Evolutionary conservation across 768 basidiomycete genomes (phyloP).

Genomic region (Termitomyces sp.): DNA sequence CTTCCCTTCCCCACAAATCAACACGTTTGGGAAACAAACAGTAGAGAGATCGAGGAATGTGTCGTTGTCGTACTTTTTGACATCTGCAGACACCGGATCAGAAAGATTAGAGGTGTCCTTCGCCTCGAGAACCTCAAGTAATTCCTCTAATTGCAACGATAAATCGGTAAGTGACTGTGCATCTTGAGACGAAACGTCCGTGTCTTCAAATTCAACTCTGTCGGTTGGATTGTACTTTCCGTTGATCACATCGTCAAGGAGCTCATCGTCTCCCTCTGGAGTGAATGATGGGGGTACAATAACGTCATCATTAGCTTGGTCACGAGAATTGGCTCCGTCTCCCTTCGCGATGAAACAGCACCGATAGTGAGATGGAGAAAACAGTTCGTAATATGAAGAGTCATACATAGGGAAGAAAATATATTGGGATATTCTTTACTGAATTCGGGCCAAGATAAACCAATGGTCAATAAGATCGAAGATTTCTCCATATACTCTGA

Average conservation of each 20-base stretch:
- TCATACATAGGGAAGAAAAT: background rate
- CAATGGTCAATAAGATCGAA: background rate
- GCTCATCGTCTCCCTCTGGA: background rate
- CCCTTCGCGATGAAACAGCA: background rate
- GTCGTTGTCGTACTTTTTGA: no score
- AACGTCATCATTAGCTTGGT: background rate
- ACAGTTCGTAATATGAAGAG: background rate
- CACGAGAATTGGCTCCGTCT: background rate
- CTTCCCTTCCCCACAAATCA: no score
- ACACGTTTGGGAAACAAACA: no score
- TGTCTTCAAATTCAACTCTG: no score
- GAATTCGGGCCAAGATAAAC: background rate
- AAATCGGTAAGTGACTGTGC: no score
- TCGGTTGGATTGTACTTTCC: no score
- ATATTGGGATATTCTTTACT: background rate
- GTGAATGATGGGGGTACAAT: background rate
- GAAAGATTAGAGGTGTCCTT: no score
- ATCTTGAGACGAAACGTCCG: no score
- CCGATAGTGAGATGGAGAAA: background rate
- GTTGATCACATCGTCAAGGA: background rate
- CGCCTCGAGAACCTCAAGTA: no score
- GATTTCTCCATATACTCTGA: background rate
- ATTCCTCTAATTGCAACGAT: no score
- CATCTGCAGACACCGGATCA: no score
- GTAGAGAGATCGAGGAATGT: no score